A percentile compares a stretch with the other conserved stretches of the same genome.
Conservation (phyloP, 345 rosid species). For the Geranium rotundifolium region DNA sequence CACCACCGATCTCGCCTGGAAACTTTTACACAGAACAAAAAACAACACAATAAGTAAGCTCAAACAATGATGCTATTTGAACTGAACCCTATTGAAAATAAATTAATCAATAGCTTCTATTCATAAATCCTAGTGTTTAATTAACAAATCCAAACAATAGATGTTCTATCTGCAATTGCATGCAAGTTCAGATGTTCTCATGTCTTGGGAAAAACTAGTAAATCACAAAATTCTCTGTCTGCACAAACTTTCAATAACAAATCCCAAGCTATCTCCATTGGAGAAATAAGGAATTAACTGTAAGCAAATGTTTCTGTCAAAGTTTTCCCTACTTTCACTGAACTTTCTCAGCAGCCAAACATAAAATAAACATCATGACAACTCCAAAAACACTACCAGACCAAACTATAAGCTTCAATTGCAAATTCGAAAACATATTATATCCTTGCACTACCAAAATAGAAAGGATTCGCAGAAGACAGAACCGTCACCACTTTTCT, state of each 20-base stretch:
- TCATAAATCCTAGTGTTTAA: neutral
- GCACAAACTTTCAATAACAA: neutral
- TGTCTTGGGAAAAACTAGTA: too few species aligned
- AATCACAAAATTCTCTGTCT: neutral
- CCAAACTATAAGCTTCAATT: neutral
- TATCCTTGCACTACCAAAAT: too few species aligned
- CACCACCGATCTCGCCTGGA: constrained; percentile 49
- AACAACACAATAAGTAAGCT: constrained; percentile 7
- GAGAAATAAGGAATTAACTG: neutral
- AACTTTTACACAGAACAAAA: constrained; percentile 39
- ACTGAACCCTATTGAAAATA: neutral
- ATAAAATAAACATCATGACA: neutral
- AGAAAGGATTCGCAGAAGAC: neutral
- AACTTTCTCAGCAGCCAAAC: constrained; percentile 10
- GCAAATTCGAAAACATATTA: neutral
- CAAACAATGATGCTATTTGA: neutral
- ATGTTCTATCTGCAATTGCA: neutral
- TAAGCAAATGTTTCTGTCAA: neutral
- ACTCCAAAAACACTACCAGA: neutral
- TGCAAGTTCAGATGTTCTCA: too few species aligned
- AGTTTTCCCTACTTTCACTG: neutral
- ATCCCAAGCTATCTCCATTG: neutral
- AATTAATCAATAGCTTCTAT: neutral
- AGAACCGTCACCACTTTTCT: neutral
- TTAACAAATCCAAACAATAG: neutral